Evolutionary conservation across 495 filamentous ascomycete genomes (phyloP), one percentile per base, ranked within the genome.

Genomic region (Amniculicola lignicola): DNA sequence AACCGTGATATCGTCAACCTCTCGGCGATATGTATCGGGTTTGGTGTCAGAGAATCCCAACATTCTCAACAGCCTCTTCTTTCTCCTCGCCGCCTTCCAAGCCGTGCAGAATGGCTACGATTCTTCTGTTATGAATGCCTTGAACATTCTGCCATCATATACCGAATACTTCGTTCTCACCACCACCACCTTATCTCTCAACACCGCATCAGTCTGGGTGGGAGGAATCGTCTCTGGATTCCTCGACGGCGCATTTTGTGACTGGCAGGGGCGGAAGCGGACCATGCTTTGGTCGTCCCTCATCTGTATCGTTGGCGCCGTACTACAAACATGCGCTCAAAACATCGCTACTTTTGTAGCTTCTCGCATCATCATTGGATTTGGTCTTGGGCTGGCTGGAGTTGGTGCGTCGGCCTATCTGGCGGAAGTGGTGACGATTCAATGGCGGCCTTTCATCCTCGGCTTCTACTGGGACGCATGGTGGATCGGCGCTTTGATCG

Each of bases 391-490:
- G 1, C 57, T 75, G 5, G 65, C 71, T 15, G 72, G 73, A 14
- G 65, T 75, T 21, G 67, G 70, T 0, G 71, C 67, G 15, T 63
- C 65, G 0, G 73, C 75, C 0, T 77, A 73, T 52, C 59, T 77
- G 6, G 63, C 70, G 0, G 75, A 77, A 55, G 9, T 44, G 21
- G 9, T 25, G 4, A 63, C 72, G 0, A 72, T 65, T 38, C 59
- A 68, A 2, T 76, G 69, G 66, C 67, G 74, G 11, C 72, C 72
- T 11, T 78, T 74, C 75, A 75, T 74, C 1, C 70, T 75, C 4
- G 70, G 72, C 1, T 39, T 78, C 31, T 64, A 77, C 19, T 79
- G 78, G 47, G 71, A 78, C 53, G 78, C 77, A 42, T 80, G 76
- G 64, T 80, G 78, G 44, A 64, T 75, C 35, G 75, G 75, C 0